Conservation (phyloP, 257 asterid species). For the Phtheirospermum japonicum region DNA sequence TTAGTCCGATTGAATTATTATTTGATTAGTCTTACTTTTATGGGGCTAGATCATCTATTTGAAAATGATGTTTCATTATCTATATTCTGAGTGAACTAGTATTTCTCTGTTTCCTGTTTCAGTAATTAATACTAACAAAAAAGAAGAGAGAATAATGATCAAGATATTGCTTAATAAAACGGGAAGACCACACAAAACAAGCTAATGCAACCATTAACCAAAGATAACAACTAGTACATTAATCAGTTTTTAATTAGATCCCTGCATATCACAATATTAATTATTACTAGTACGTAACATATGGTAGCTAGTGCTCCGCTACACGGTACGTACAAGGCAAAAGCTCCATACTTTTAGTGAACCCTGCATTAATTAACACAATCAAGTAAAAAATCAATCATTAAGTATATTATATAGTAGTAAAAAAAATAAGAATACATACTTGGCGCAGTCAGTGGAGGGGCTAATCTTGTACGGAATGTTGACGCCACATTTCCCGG, state of each 20-base stretch:
- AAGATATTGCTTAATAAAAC: too few relatives aligned
- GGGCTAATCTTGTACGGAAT: slow-evolving; percentile 58
- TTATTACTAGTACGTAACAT: not conserved
- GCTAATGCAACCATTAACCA: not conserved
- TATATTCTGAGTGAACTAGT: too few relatives aligned
- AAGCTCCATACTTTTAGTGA: slow-evolving; percentile 19
- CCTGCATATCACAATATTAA: not conserved
- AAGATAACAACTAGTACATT: too few relatives aligned
- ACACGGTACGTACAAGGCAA: slow-evolving; percentile 11
- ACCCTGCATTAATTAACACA: slow-evolving; percentile 30
- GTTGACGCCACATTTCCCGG: slow-evolving; percentile 42
- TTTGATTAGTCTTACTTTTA: too few relatives aligned
- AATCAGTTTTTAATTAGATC: not conserved
- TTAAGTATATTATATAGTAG: too few relatives aligned
- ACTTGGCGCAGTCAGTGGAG: slow-evolving; percentile 44
- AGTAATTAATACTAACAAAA: too few relatives aligned
- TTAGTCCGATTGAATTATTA: too few relatives aligned
- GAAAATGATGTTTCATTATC: too few relatives aligned
- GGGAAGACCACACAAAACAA: not conserved
- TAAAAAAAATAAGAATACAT: too few relatives aligned
- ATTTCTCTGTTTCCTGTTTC: too few relatives aligned
- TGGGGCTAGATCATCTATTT: too few relatives aligned
- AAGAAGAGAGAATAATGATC: too few relatives aligned
- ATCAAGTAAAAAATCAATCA: not conserved
- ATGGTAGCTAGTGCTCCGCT: slow-evolving; percentile 1